Conservation (phyloP, 306 rosid genomes). For the Fragaria nilgerrensis region DNA sequence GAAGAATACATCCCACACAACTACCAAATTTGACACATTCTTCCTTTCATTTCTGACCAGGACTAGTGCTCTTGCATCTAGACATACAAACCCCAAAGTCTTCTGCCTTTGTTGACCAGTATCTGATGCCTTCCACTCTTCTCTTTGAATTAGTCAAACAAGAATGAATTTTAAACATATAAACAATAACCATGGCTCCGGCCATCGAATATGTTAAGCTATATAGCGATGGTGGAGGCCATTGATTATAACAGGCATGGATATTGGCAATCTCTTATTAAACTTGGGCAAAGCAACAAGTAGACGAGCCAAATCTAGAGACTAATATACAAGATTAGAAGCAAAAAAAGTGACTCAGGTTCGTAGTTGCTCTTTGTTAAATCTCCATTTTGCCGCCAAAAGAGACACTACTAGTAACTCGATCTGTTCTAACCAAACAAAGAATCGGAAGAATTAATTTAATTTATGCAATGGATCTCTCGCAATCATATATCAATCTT, state of each 20-base stretch:
- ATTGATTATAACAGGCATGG: neutral
- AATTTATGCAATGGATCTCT: slow-evolving; percentile 10
- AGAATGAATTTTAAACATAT: neutral
- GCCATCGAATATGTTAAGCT: neutral
- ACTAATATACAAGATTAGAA: neutral
- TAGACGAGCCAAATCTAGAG: neutral
- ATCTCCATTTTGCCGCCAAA: slow-evolving; percentile 21
- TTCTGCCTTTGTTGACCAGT: neutral
- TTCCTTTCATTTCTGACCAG: neutral
- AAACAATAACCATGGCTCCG: neutral
- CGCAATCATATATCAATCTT: slow-evolving; percentile 16
- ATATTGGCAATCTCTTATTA: neutral
- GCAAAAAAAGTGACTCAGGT: neutral
- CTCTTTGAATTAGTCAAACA: neutral
- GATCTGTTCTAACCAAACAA: slow-evolving; percentile 38
- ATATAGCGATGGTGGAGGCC: neutral
- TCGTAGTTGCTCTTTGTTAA: no score
- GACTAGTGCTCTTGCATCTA: neutral
- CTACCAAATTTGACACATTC: neutral
- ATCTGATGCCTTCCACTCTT: neutral
- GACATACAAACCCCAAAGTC: neutral
- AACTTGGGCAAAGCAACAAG: neutral
- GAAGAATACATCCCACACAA: neutral
- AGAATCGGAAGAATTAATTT: slow-evolving; percentile 27
- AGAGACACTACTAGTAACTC: slow-evolving; percentile 22